Base-by-base conservation (phyloP, 768 basidiomycete genomes). In the Auriscalpium microsporum region DNA sequence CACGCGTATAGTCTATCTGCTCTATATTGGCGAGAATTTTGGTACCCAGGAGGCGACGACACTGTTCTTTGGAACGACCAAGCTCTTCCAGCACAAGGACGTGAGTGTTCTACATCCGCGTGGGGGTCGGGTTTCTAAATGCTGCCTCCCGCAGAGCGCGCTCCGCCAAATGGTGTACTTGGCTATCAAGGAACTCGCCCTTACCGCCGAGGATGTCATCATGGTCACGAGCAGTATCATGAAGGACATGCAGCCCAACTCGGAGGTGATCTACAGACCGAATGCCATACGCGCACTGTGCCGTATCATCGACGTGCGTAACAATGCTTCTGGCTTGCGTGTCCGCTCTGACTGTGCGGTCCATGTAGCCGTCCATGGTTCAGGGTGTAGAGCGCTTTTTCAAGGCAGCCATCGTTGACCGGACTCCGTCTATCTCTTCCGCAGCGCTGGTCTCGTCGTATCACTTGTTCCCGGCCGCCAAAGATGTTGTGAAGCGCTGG, bases 211-310 rank as follows among this genome's bases (percentile, higher is more conserved):
- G 71, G 95, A 98, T 76, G 93, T 98, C 33, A 96, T 99, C 63
- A 99, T 99, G 93, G 94, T 97, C 59, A 99, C 96, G 10, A 90
- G 87, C 69, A 96, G 93, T 65, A 97, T 99, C 70, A 96, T 96
- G 94, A 98, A 98, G 76, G 96, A 99, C 67, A 99, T 98, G 93
- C 96, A 99, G 66, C 89, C 94, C 53, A 97, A 96, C 68, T 87
- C 93, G 49, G 96, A 99, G 72, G 95, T 98, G 65, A 93, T 99
- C 58, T 99, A 99, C 72, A 81, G 96, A 53, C 91, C 96, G 35
- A 99, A 99, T 70, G 89, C 96, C 14, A 99, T 98, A 63, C 84
- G 96, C 61, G 94, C 95, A 8, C 77, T 99, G 7, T 94, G 93
- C 71, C 81, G 94, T 59, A 94, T 99, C 68, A 95, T 97, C 64